phyloP scores from a whole-genome alignment of 2,329 filamentous ascomycete genomes.

The Metarhizium sp. region DNA sequence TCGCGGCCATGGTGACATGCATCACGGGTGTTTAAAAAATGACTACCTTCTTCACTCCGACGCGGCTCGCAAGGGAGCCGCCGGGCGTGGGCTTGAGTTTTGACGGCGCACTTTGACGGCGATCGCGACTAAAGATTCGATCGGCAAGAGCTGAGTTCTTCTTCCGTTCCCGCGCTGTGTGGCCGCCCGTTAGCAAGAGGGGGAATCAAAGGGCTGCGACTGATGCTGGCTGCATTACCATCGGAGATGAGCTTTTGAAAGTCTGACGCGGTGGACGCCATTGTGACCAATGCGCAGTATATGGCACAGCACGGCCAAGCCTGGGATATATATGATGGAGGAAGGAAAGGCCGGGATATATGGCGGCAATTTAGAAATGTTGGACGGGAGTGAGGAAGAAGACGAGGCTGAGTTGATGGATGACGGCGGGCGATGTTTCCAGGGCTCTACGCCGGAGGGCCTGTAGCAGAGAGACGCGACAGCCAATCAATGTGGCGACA shows the following conservation, averaged over 20 bases:
- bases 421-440: neutral
- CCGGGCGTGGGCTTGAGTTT: slow-evolving; percentile 35
- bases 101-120: slow-evolving; percentile 46
- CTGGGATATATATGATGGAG: neutral
- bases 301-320: neutral
- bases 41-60: slow-evolving; percentile 61
- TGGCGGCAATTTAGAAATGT: neutral
- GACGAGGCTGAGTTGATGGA: neutral
- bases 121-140: slow-evolving; percentile 57
- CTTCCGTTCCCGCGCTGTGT: slow-evolving; percentile 55
- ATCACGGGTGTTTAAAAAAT: too few relatives aligned
- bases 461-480: slow-evolving; percentile 1
- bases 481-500: neutral
- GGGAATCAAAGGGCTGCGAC: neutral
- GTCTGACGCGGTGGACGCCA: slow-evolving; percentile 36
- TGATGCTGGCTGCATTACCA: slow-evolving; percentile 23
- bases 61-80: slow-evolving; percentile 59
- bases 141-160: slow-evolving; percentile 64
- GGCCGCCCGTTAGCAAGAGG: neutral
- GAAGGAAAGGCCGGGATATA: neutral
- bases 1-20: too few relatives aligned
- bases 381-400: neutral
- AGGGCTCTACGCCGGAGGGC: neutral
- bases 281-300: slow-evolving; percentile 14
- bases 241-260: slow-evolving; percentile 48